Evolutionary conservation across 768 basidiomycete species (phyloP).

Genomic region (Psilocybe cyanescens): DNA sequence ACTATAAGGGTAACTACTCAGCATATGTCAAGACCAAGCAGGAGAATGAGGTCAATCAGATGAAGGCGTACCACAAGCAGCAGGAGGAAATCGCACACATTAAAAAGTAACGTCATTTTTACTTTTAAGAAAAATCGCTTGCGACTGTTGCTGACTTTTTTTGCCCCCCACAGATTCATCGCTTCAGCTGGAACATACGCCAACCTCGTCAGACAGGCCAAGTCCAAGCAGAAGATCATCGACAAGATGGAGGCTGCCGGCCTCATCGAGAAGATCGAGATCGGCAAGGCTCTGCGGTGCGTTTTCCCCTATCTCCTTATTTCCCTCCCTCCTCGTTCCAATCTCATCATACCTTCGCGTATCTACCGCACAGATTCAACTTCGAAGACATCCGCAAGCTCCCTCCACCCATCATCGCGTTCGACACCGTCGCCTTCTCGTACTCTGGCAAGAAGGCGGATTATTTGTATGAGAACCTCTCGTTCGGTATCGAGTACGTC

Average conservation of each 20-base stretch:
- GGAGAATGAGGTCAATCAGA: slow-evolving; percentile 99
- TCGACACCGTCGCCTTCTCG: slow-evolving; percentile 92
- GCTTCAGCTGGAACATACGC: slow-evolving; percentile 99
- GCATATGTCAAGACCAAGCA: slow-evolving; percentile 95
- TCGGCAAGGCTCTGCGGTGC: slow-evolving; percentile 63
- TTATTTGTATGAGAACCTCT: slow-evolving; percentile 85
- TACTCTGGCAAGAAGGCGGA: slow-evolving; percentile 91
- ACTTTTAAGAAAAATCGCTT: not conserved
- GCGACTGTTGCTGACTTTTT: too few species aligned
- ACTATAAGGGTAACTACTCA: slow-evolving; percentile 96
- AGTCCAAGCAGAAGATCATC: slow-evolving; percentile 99
- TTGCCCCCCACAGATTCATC: slow-evolving; percentile 69
- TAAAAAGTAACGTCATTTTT: slow-evolving; percentile 72
- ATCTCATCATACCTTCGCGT: too few species aligned
- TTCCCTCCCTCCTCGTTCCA: not conserved
- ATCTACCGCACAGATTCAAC: slow-evolving; percentile 62
- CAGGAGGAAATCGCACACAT: slow-evolving; percentile 99
- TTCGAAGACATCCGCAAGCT: slow-evolving; percentile 94
- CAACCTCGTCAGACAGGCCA: slow-evolving; percentile 97
- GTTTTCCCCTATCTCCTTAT: slow-evolving; percentile 4
- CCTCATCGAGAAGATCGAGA: slow-evolving; percentile 89
- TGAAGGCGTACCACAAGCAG: slow-evolving; percentile 99
- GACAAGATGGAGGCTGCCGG: slow-evolving; percentile 99
- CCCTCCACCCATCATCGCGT: slow-evolving; percentile 97
- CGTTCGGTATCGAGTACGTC: slow-evolving; percentile 95